Evolutionary conservation across 371 early-diverging fungal species (phyloP).

Genomic region (Circinella umbellata): DNA sequence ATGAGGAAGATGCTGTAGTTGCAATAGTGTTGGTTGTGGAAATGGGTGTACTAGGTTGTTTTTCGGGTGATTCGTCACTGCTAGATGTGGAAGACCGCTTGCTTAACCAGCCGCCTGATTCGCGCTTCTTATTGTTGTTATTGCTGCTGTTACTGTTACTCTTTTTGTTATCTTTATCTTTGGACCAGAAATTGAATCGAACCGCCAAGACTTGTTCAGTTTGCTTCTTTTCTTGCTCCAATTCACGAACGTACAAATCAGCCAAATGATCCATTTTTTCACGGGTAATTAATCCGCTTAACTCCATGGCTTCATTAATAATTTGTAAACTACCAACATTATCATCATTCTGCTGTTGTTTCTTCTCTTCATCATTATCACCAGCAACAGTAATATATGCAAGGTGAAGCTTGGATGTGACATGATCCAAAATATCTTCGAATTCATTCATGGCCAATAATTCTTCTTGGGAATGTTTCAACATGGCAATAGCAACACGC

Average conservation of each 20-base stretch:
- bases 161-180: conserved; percentile 31
- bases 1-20: neutral
- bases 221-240: conserved; percentile 68
- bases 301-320: conserved; percentile 75
- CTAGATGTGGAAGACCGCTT: conserved; percentile 35
- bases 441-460: conserved; percentile 77
- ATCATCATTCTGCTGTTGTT: no score
- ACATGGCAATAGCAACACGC: conserved; percentile 81
- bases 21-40: conserved; percentile 8
- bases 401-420: conserved; percentile 80
- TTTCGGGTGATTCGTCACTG: conserved; percentile 10
- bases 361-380: no score
- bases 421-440: conserved; percentile 77
- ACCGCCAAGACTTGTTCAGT: conserved; percentile 64
- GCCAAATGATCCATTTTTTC: conserved; percentile 76
- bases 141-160: conserved; percentile 33
- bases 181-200: conserved; percentile 53
- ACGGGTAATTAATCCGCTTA: conserved; percentile 69
- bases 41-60: neutral
- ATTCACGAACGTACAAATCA: conserved; percentile 63
- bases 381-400: conserved; percentile 30
- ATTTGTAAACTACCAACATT: conserved; percentile 29
- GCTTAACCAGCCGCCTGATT: conserved; percentile 12
- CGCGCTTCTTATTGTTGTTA: conserved; percentile 43
- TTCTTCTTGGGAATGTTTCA: conserved; percentile 73